Evolutionary conservation across 2,329 filamentous ascomycete species (phyloP), one percentile per base, ranked within the genome.

Genomic region (Aspergillus niger): DNA sequence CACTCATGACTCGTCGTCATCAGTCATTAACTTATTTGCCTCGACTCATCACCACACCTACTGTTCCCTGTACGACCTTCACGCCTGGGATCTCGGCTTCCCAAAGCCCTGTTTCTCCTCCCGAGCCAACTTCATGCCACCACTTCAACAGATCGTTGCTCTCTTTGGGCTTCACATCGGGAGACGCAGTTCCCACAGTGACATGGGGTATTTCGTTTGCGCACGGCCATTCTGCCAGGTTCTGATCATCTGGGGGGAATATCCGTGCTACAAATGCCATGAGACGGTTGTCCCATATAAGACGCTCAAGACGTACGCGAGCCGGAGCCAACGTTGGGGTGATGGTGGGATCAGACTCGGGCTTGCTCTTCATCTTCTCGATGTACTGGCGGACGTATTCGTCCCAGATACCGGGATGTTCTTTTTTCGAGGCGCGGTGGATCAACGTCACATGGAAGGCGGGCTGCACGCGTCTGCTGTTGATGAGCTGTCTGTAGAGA

Each of bases 401-500:
- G 57, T 89, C 79, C 95, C 95, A 99, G 57, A 94, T 81, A 8
- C 89, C 85, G 0, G 88, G 84, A 64, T 88, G 77, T 30, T 88
- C 78, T 43, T 81, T 81, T 8, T 86, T 80, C 2, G 80, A 81
- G 10, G 89, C 87, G 50, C 89, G 88, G 76, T 99, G 95, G 74
- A 97, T 92, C 41, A 99, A 84, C 0, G 95, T 99, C 60, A 99
- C 91, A 74, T 99, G 95, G 74, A 98, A 99, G 43, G 88, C 83
- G n/a, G 83, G 73, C 76, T 98, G 94, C 5, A 98, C 79, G 57
- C 95, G 90, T 20, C 89, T 84, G 2, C 83, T 84, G 67, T 89
- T 83, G 74, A 90, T 85, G 36, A 99, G 84, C 59, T 91, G 86
- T 68, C 84, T 85, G 80, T 91, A 99, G 71, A 97, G 88, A 22